Evolutionary conservation across 1,139 yeast genomes (phyloP).

Genomic region (Entelexis sorbosivorans): DNA sequence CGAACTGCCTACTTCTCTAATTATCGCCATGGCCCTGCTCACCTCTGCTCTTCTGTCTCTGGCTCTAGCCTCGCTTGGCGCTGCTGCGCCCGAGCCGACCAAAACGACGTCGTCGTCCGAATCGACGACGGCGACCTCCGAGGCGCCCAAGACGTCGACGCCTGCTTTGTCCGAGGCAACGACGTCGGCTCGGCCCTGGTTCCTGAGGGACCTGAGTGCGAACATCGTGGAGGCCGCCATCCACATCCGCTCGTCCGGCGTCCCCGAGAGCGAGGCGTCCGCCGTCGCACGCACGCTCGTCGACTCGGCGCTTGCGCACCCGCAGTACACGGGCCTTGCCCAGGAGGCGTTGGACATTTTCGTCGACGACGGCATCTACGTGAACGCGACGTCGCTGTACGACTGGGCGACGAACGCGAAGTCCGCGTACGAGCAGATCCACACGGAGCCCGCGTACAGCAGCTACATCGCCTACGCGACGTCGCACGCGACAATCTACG

Average conservation of each 20-base stretch:
- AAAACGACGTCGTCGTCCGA: not conserved
- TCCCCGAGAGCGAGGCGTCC: slow-evolving; percentile 13
- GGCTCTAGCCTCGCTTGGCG: not conserved
- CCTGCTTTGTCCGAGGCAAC: not conserved
- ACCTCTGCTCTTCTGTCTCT: not conserved
- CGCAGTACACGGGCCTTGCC: slow-evolving; percentile 16
- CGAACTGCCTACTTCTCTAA: too few species aligned
- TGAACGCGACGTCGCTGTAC: slow-evolving; percentile 12
- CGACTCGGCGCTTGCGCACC: slow-evolving; percentile 13
- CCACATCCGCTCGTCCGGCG: slow-evolving; percentile 10
- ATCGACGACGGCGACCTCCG: too few species aligned
- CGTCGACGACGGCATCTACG: slow-evolving; percentile 8
- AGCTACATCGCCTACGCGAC: slow-evolving; percentile 12
- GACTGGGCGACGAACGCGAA: slow-evolving; percentile 12
- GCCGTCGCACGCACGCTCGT: slow-evolving; percentile 15
- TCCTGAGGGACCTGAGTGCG: slow-evolving; percentile 6
- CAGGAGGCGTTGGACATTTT: slow-evolving; percentile 2
- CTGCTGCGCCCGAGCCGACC: not conserved
- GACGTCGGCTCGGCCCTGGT: slow-evolving; percentile 14
- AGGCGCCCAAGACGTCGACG: too few species aligned
- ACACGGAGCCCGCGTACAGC: slow-evolving; percentile 11
- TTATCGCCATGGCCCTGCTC: not conserved
- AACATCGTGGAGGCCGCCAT: slow-evolving; percentile 10
- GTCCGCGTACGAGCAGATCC: slow-evolving; percentile 13
- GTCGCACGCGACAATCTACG: slow-evolving; percentile 11